Evolutionary conservation across 495 filamentous ascomycete genomes (phyloP), one percentile per base, ranked within the genome.

Genomic region (Penicillium herquei): DNA sequence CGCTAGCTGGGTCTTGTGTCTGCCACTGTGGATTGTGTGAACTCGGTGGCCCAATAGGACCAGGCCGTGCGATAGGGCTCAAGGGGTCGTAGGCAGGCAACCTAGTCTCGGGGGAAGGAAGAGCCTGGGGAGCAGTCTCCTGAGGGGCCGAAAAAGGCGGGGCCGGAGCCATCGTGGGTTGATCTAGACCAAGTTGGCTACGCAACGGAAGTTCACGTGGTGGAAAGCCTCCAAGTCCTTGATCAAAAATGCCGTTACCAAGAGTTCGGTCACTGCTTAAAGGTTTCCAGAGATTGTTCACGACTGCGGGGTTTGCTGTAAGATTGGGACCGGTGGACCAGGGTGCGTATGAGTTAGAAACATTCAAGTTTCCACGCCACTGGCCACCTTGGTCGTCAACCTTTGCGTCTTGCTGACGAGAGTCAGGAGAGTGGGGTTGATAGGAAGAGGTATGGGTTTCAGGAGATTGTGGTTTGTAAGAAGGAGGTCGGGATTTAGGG

Each of bases 201-300:
- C 73, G 75, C 42, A 72, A 65, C 64, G 68, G 62, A 41, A 70
- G 52, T 47, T 77, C 80, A 33, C 66, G 66, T 12, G 67, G 55
- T 32, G 71, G 55, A 33, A 81, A 73, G 7, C 74, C 71, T 9
- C 79, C 76, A 16, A 91, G 71, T 50, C 82, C 78, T 45, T 83
- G 79, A 45, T 85, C 83, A 62, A 92, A 92, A 3, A 88, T 88
- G n/a, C 89, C 89, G 60, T 92, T 92, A 2, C 89, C 89, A 18
- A 92, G 76, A 17, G 81, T 83, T 52, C 83, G 82, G 59, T 89
- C 83, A 62, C 81, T 87, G 45, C 78, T 84, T 7, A 87, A 78
- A n/a, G 86, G 83, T 34, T 87, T 88, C 89, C 89, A 92, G 6
- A 88, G 83, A 61, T 87, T 91, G 47, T 81, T 76, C 26, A 81